Evolutionary conservation across 2,329 filamentous ascomycete species (phyloP), one percentile per base, ranked within the genome.

Genomic region (Emergomyces africanus): DNA sequence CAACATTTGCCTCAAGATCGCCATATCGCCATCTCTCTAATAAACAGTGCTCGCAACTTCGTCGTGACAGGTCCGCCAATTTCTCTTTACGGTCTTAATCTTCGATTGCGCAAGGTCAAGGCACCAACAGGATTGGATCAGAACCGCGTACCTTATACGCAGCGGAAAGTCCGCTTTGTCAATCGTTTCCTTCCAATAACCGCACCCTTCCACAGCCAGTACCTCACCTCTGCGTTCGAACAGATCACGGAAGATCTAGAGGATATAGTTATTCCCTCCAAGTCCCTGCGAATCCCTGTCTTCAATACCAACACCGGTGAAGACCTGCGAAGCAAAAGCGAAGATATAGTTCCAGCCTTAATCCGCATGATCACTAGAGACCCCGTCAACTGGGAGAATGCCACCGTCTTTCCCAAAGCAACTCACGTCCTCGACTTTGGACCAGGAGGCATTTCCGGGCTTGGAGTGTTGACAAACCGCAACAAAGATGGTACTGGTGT

Each of bases 401-500:
- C 94, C 0, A 99, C 94, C 0, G 82, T 88, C 58, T 97, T 99
- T 79, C 86, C 89, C 3, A 81, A 84, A 25, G 94, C 94, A 23
- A 96, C 92, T 3, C 94, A 99, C 72, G 89, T 99, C 59, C 78
- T 99, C 57, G 94, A 99, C 76, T 97, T 99, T 67, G 94, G 95
- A 53, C 94, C 94, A 25, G 94, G 94, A 69, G 95, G 94, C 63
- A 94, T 97, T 64, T 99, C 94, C 28, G 95, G 95, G 64, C 85
- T 99, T 25, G 95, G 94, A 69, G 89, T 95, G 51, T 79, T 99
- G 64, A 99, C 94, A 60, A 97, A 95, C 80, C 89, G 94, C 68
- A 99, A 97, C 82, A 99, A 99, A 79, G 95, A 99, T 73, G 94
- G 94, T 63, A 97, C 90, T 60, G 94, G 94, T 68, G 94, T 99